Conservation (phyloP, 1,284 basidiomycete genomes). For the Marasmius oreades region DNA sequence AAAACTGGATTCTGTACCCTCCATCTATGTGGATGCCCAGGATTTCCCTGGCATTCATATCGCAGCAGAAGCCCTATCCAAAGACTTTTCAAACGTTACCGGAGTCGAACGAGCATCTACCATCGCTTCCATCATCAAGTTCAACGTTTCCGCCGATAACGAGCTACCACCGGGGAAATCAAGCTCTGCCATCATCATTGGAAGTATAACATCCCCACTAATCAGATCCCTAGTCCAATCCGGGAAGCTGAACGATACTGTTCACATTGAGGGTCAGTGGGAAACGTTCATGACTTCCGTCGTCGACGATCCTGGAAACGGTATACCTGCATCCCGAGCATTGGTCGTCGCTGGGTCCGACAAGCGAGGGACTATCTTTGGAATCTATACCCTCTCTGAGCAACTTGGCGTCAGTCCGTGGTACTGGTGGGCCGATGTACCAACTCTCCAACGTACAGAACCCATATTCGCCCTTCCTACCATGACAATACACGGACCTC, state of each 20-base stretch:
- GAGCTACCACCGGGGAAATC: not conserved
- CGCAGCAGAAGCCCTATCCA: slow-evolving; percentile 5
- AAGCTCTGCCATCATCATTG: not conserved
- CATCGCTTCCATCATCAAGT: not conserved
- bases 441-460: not conserved
- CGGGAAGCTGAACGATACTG: not conserved
- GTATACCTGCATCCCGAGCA: not conserved
- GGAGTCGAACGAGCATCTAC: not conserved
- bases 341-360: slow-evolving; percentile 9
- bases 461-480: slow-evolving; percentile 6
- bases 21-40: slow-evolving; percentile 3
- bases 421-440: slow-evolving; percentile 11
- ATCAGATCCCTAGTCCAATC: not conserved
- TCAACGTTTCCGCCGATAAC: not conserved
- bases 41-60: slow-evolving; percentile 9
- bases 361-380: slow-evolving; percentile 11
- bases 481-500: slow-evolving; percentile 3
- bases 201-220: not conserved
- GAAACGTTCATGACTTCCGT: slow-evolving; percentile 5
- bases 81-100: slow-evolving; percentile 6
- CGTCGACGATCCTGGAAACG: not conserved
- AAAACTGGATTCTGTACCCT: slow-evolving; percentile 3
- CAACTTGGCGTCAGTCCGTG: slow-evolving; percentile 10
- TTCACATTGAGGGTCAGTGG: slow-evolving; percentile 7
- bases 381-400: slow-evolving; percentile 8